Evolutionary conservation across 2,329 filamentous ascomycete genomes (phyloP), one percentile per base, ranked within the genome.

Genomic region (Rhinocladiella mackenziei): DNA sequence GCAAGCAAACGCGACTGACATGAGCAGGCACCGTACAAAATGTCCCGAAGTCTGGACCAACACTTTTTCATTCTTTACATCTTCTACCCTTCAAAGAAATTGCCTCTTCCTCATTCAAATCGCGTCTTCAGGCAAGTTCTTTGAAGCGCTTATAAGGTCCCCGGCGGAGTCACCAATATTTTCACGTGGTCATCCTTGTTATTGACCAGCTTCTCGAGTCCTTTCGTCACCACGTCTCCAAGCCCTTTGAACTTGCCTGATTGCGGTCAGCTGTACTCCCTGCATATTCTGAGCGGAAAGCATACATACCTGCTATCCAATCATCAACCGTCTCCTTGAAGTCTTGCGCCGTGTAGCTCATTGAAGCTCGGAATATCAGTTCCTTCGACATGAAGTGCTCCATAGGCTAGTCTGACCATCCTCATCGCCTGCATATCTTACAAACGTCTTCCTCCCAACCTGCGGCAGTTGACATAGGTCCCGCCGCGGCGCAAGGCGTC

Each of bases 381-480:
- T 65, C 63, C 37, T 62, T 63, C 7, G 54, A 8, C 44, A 66
- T 51, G 29, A 60, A 50, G 7, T 48, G 45, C 4, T 29, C 1
- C 18, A 58, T 53, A 1, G 63, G 63, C 39, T 18, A 40, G 39
- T 29, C 29, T 22, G 30, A 19, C 14, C 14, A 18, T 34, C n/a
- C 14, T 31, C 26, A 19, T 36, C 9, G 18, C 22, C 14, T 26
- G 4, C 5, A 6, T 8, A 4, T n/a, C 13, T 4, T 5, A 26
- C 32, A 5, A 31, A 43, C 44, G 28, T 42, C 33, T 36, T 23
- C 31, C 25, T 75, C 72, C 72, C 73, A 76, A 22, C 76, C 71
- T 5, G 74, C 74, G 36, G 77, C 73, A n/a, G 43, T 77, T 77
- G 44, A 77, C 67, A 18, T 75, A 64, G 2, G 71, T 74, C 3